Percentiles rank a stretch among this genome's conserved stretches.
Evolutionary conservation across 2,329 filamentous ascomycete species (phyloP).

Genomic region (Exophiala sideris): DNA sequence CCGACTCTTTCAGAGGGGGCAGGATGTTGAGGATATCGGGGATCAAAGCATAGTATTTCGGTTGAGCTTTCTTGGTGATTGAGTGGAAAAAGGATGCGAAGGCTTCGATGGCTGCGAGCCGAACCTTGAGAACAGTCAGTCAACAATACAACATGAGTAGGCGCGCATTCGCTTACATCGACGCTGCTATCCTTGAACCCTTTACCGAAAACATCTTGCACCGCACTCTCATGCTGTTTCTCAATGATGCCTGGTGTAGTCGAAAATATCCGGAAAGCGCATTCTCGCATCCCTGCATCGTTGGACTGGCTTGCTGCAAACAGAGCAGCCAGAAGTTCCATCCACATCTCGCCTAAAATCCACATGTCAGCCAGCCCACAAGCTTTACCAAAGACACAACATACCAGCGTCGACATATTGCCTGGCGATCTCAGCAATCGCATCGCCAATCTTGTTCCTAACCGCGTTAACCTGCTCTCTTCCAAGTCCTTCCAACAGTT

Average conservation of each 20-base stretch:
- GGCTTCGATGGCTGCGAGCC: conserved; percentile 90
- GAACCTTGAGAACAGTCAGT: conserved; percentile 58
- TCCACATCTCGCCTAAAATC: conserved; percentile 72
- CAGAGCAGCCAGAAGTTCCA: conserved; percentile 78
- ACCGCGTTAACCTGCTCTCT: conserved; percentile 70
- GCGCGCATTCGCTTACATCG: conserved; percentile 48
- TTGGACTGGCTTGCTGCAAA: conserved; percentile 87
- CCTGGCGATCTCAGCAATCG: conserved; percentile 91
- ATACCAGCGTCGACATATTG: conserved; percentile 91
- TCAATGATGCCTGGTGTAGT: conserved; percentile 95
- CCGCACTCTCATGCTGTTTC: conserved; percentile 89
- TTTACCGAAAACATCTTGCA: conserved; percentile 80
- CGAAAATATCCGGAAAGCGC: conserved; percentile 90
- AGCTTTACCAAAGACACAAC: conserved; percentile 29
- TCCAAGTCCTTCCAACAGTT: conserved; percentile 73
- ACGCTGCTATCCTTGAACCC: conserved; percentile 89
- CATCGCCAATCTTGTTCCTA: conserved; percentile 93
- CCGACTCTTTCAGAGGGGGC: conserved; percentile 85
- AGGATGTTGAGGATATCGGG: conserved; percentile 92
- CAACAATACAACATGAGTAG: conserved; percentile 18
- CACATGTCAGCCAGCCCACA: conserved; percentile 16
- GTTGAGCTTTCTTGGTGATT: conserved; percentile 79
- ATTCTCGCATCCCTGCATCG: conserved; percentile 81
- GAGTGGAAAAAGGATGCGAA: conserved; percentile 95
- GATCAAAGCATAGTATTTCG: conserved; percentile 82